Evolutionary conservation across 1,284 basidiomycete genomes (phyloP).

Genomic region (Rhodotorula sp.): DNA sequence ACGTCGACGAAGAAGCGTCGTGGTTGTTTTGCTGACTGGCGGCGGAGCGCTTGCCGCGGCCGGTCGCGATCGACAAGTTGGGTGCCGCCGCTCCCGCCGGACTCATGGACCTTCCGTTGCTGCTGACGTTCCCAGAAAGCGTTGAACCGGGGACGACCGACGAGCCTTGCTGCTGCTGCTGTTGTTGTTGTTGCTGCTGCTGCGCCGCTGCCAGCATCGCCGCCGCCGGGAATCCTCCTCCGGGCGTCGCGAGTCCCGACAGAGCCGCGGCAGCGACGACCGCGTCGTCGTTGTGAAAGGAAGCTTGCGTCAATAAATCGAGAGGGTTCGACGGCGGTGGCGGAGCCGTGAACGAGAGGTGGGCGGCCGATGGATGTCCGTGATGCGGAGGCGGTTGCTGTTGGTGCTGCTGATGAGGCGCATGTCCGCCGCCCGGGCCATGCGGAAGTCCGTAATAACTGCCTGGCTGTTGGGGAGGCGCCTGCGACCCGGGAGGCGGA

Average conservation of each 20-base stretch:
- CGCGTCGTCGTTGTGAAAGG: constrained; percentile 34
- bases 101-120: not conserved
- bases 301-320: constrained; percentile 45
- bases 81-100: constrained; percentile 15
- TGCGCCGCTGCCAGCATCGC: constrained; percentile 23
- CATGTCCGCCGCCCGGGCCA: too few relatives aligned
- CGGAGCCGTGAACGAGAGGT: constrained; percentile 37
- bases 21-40: not conserved
- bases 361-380: not conserved
- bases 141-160: constrained; percentile 22
- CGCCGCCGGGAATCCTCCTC: constrained; percentile 26
- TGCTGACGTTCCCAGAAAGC: not conserved
- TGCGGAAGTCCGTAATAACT: not conserved
- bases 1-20: not conserved
- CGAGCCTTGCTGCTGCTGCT: not conserved
- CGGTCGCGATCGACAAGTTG: not conserved
- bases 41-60: constrained; percentile 15
- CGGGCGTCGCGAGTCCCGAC: constrained; percentile 41
- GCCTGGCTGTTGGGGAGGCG: not conserved
- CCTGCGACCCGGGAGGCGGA: not conserved
- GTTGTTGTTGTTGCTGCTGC: constrained; percentile 1
- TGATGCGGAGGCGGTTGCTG: not conserved
- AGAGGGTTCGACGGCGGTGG: constrained; percentile 42
- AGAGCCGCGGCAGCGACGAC: constrained; percentile 43
- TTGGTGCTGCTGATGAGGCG: not conserved